Evolutionary conservation across 768 basidiomycete species (phyloP), one percentile per base, ranked within the genome.

Genomic region (Clitopilus hobsonii): DNA sequence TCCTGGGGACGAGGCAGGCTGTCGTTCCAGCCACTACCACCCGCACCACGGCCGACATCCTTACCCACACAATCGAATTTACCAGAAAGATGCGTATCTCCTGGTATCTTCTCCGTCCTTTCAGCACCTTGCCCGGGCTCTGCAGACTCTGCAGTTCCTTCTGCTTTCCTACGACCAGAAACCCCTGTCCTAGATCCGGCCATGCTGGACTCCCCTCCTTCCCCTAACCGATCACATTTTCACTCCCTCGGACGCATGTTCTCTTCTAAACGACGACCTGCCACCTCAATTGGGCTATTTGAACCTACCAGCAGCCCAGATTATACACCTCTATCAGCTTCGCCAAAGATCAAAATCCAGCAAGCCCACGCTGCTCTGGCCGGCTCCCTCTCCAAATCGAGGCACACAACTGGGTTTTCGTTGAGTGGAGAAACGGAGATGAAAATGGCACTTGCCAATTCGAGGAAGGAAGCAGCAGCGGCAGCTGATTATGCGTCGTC

Each of bases 361-460:
- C 24, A 30, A 29, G 27, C 24, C 5, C 22, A 20, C 28, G 22
- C 65, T 65, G 54, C 66, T 60, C 68, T 69, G 65, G 57, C 59
- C 65, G 67, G 63, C 60, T 47, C 50, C 59, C 23, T 62, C 60
- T 32, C 62, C 58, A 32, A 60, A 57, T 51, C 52, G 60, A 38
- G 58, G 58, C 56, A 54, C 28, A 26, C 60, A 0, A 54, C 65
- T 3, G 82, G 82, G 13, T 83, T 73, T 63, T 84, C 83, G 54
- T 69, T 84, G 59, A 84, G 81, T 52, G 83, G 83, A 10, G 80
- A 84, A 66, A 80, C 78, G 53, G 83, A 84, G 63, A 58, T 83
- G 67, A 71, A 76, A 59, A 83, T 83, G 80, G 75, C 78, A 1
- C 65, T 83, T 29, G 81, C 81, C 7, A 65, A 66, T 57, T 67